These are phyloP conservation scores for Lepraria neglecta DNA, from an alignment of 495 filamentous ascomycete genomes.

Conservation along the genomic window DNA sequence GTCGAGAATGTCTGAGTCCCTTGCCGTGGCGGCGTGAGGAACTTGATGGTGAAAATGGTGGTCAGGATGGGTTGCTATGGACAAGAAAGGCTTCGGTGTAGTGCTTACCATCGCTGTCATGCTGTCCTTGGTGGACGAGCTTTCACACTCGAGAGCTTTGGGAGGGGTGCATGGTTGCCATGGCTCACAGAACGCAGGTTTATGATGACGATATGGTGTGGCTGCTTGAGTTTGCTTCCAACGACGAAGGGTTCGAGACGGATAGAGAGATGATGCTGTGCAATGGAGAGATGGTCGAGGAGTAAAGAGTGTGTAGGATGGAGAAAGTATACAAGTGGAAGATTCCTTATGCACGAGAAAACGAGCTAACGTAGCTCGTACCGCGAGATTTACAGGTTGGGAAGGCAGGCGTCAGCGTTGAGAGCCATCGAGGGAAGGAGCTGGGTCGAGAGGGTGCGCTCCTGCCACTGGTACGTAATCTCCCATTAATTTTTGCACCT, in stretches of 20 bases:
- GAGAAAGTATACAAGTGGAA: constrained; percentile 4
- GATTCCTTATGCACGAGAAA: neutral
- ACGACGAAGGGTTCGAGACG: neutral
- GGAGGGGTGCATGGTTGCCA: too few species aligned
- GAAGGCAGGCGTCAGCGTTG: neutral
- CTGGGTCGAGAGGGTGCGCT: too few species aligned
- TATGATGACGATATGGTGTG: neutral
- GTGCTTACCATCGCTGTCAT: neutral
- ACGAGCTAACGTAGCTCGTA: neutral
- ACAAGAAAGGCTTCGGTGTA: neutral
- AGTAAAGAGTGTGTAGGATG: constrained; percentile 1
- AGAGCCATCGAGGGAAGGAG: too few species aligned
- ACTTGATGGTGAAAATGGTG: neutral
- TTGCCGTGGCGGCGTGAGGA: neutral
- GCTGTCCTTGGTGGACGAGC: neutral
- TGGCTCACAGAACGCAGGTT: neutral
- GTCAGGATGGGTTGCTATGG: neutral
- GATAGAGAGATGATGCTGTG: neutral
- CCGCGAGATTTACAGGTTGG: neutral
- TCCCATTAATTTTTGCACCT: too few species aligned
- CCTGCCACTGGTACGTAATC: too few species aligned
- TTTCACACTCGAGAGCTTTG: too few species aligned
- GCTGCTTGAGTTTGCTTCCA: neutral
- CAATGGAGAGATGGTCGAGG: neutral
- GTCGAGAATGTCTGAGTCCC: constrained; percentile 2